phyloP scores from a whole-genome alignment of 1,284 basidiomycete species.

The Lentinula novae-zelandiae region DNA sequence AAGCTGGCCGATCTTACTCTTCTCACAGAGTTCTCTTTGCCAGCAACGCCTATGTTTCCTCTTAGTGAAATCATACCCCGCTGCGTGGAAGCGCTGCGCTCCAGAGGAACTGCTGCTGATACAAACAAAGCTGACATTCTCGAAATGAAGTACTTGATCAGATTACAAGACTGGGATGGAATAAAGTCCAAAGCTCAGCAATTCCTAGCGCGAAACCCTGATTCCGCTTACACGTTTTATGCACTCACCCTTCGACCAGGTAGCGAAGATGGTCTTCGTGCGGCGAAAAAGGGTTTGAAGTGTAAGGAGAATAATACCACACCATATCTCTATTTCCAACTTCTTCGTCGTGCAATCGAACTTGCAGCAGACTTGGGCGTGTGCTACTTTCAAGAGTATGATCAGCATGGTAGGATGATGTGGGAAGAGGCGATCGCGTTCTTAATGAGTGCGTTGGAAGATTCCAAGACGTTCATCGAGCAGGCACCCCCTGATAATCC shows the following conservation, averaged over 20 bases:
- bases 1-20: conserved; percentile 45
- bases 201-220: conserved; percentile 47
- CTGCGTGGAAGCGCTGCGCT: conserved; percentile 50
- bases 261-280: conserved; percentile 31
- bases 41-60: conserved; percentile 51
- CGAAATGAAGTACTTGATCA: conserved; percentile 54
- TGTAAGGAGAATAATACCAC: conserved; percentile 38
- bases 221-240: conserved; percentile 58
- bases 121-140: conserved; percentile 53
- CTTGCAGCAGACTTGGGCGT: conserved; percentile 55
- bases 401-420: conserved; percentile 25
- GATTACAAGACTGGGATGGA: conserved; percentile 39
- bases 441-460: conserved; percentile 51
- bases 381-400: conserved; percentile 22
- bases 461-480: conserved; percentile 50
- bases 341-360: conserved; percentile 56
- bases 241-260: conserved; percentile 43
- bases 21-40: conserved; percentile 55
- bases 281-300: conserved; percentile 55
- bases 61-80: conserved; percentile 53
- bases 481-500: conserved; percentile 58
- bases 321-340: conserved; percentile 43
- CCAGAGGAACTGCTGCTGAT: conserved; percentile 32
- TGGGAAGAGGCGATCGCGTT: conserved; percentile 60
- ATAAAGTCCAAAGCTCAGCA: conserved; percentile 40